Evolutionary conservation across 306 rosid species (phyloP).

Genomic region (Quercus rubra): DNA sequence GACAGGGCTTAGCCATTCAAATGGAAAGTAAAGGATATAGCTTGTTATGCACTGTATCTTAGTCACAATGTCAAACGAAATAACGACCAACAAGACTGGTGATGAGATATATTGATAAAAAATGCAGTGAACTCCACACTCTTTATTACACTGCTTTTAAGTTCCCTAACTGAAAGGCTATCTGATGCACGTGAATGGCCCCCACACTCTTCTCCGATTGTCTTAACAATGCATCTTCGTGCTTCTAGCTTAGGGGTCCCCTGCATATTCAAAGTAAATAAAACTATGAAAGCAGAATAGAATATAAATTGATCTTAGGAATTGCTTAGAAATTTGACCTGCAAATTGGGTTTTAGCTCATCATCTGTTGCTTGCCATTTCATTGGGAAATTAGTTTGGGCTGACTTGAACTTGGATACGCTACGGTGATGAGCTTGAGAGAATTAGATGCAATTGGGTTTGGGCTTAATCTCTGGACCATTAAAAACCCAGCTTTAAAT

Average conservation of each 20-base stretch:
- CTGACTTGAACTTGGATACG: no score
- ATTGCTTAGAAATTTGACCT: no score
- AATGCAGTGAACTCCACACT: slow-evolving; percentile 4
- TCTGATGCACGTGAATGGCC: slow-evolving; percentile 45
- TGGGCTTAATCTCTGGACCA: no score
- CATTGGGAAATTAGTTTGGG: no score
- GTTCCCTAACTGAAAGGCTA: slow-evolving; percentile 20
- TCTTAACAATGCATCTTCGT: slow-evolving; percentile 32
- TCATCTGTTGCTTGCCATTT: no score
- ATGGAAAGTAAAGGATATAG: slow-evolving; percentile 13
- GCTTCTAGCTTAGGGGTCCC: slow-evolving; percentile 27
- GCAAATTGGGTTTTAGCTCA: no score
- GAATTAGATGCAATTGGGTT: no score
- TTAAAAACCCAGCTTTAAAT: no score
- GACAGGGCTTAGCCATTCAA: slow-evolving; percentile 19
- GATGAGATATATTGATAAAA: no score
- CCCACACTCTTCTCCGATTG: slow-evolving; percentile 40
- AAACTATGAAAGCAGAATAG: no score
- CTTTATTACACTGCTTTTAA: slow-evolving; percentile 24
- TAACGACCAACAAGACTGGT: background rate
- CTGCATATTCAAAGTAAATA: background rate
- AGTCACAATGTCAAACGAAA: slow-evolving; percentile 22
- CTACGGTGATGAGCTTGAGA: no score
- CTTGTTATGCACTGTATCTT: slow-evolving; percentile 28
- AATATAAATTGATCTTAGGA: no score